Base-by-base conservation (phyloP, 208 protist genomes). In the Angomonas ambiguus region DNA sequence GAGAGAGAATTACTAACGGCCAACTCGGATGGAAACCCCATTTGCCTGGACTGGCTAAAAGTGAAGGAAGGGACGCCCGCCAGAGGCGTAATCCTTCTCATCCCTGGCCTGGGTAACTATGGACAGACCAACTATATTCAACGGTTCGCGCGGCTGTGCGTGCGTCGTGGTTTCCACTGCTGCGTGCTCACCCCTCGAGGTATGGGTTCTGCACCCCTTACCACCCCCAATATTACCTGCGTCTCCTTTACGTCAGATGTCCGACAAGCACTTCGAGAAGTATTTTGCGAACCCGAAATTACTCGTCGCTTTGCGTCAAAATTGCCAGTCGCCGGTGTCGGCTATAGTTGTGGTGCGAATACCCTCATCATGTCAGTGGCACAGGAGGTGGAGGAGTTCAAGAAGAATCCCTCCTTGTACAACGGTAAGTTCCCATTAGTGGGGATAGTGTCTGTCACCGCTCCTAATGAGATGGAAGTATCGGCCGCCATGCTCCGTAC, bases 161-260 rank as follows among this genome's bases (percentile, higher is more conserved):
- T 55, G 25, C 45, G 55, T 2, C 45, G 66, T n/a, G 72, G 68
- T 1, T 79, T 66, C 69, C 61, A 76, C 67, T 68, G 63, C 51
- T 69, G 61, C 53, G 65, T 78, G 24, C 59, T 83, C 25, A 79
- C 69, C 38, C 56, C 77, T 2, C 72, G 77, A 13, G 77, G 72
- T 1, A 71, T 76, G 49, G 69, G 69, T 30, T 65, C 55, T 35
- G 66, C 72, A 10, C 76, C 76, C 11, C 62, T 81, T 22, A 74
- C 63, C n/a, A 57, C 51, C n/a, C 51, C 76, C 2, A 31, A 60
- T 6, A 0, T 81, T 35, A 71, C 70, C 24, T 67, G 66, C 35
- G 71, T 51, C 18, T 62, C 63, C 56, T 73, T 70, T 32, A 76
- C 76, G 6, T 35, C 8, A 2, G 76, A 81, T 62, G 22, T 69